Evolutionary conservation across 345 rosid genomes (phyloP).

Genomic region (Jatropha curcas): DNA sequence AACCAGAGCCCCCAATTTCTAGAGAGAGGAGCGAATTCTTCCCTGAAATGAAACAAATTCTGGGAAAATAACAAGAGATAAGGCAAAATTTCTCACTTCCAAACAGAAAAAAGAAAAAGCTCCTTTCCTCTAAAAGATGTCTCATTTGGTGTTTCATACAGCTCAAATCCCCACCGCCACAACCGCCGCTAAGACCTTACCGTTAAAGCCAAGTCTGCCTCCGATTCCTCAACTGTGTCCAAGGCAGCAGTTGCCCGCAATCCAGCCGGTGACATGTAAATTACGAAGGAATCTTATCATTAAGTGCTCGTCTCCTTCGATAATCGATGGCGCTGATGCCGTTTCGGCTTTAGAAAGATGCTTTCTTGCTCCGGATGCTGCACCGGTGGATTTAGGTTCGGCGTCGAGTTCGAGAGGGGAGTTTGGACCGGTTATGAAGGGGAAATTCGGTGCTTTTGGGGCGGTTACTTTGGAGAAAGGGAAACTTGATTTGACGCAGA

Average conservation of each 20-base stretch:
- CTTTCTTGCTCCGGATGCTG: slow-evolving; percentile 39
- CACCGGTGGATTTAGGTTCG: slow-evolving; percentile 25
- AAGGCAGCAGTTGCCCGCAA: slow-evolving; percentile 3
- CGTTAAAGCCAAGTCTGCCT: slow-evolving; percentile 9
- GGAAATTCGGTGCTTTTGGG: slow-evolving; percentile 62
- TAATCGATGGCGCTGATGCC: slow-evolving; percentile 45
- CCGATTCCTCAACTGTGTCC: slow-evolving; percentile 19
- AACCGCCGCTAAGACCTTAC: not conserved
- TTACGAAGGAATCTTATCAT: slow-evolving; percentile 34
- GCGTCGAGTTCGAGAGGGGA: slow-evolving; percentile 31
- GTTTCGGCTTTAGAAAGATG: slow-evolving; percentile 61
- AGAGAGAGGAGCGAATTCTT: slow-evolving; percentile 13
- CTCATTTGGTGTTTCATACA: slow-evolving; percentile 25
- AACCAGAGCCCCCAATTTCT: not conserved
- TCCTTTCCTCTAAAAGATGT: slow-evolving; percentile 9
- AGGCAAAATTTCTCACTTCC: not conserved
- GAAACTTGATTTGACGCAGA: slow-evolving; percentile 71
- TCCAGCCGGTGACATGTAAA: slow-evolving; percentile 32
- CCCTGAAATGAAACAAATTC: not conserved
- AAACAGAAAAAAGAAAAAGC: not conserved
- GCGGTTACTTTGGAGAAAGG: slow-evolving; percentile 91
- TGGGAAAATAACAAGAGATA: not conserved
- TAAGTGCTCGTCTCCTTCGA: slow-evolving; percentile 35
- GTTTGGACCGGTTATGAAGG: slow-evolving; percentile 77
- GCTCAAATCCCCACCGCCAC: slow-evolving; percentile 19